These are phyloP conservation scores for Suillus cothurnatus DNA, from an alignment of 768 basidiomycete species.

Conservation along the genomic window DNA sequence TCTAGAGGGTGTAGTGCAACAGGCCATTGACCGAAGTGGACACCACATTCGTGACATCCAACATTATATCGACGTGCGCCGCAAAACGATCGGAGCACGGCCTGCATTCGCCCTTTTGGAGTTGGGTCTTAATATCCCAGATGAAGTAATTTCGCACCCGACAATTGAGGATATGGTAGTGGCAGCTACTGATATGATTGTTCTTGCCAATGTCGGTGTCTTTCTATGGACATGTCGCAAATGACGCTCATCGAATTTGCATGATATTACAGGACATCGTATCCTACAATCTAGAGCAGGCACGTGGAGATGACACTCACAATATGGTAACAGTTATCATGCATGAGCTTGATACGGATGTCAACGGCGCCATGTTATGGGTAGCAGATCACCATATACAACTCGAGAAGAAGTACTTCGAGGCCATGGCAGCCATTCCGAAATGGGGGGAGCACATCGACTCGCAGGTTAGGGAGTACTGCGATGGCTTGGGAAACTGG, in stretches of 20 bases:
- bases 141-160: constrained; percentile 44
- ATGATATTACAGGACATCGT: constrained; percentile 26
- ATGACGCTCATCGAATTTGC: not conserved
- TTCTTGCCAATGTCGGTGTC: constrained; percentile 36
- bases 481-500: constrained; percentile 50
- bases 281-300: constrained; percentile 37
- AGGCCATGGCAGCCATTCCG: constrained; percentile 39
- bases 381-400: constrained; percentile 38
- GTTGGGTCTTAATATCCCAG: constrained; percentile 39
- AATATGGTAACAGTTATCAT: constrained; percentile 55
- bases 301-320: constrained; percentile 30
- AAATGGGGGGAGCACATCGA: constrained; percentile 46
- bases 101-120: constrained; percentile 43
- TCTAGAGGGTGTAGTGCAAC: constrained; percentile 39
- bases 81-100: constrained; percentile 42
- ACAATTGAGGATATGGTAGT: constrained; percentile 33
- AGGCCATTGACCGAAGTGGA: constrained; percentile 43
- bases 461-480: constrained; percentile 17
- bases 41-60: constrained; percentile 39
- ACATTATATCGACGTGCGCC: constrained; percentile 42
- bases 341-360: constrained; percentile 40
- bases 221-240: not conserved
- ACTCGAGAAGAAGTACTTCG: constrained; percentile 41
- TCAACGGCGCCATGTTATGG: constrained; percentile 43
- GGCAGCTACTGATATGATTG: constrained; percentile 36